Evolutionary conservation across 192 early-diverging fungal species (phyloP), one percentile per base, ranked within the genome.

Genomic region (Coemansia sp.): DNA sequence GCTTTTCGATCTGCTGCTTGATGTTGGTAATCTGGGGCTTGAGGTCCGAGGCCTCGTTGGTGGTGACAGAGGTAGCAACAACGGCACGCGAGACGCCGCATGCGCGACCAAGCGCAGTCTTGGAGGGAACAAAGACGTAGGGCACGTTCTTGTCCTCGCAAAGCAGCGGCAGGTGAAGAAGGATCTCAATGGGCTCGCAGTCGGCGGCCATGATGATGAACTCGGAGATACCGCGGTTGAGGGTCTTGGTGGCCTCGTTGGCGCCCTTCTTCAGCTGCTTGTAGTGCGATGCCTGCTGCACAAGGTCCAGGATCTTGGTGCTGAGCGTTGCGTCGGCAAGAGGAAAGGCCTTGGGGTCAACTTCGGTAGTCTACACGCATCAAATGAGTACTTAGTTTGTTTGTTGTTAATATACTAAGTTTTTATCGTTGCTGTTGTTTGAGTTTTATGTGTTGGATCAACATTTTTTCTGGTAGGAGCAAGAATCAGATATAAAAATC

Each of bases 141-240:
- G 97, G 97, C 45, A 99, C 97, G 88, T 99, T 98, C 92, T 99
- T 99, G 84, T 99, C 97, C 84, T 99, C 97, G 84, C 97, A 97
- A 61, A 97, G 84, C 8, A 99, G 87, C 23, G 97, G 97, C 58
- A 99, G 80, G 86, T 99, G 95, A 45, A 99, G 85, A 41, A 99
- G 83, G 77, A 99, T 97, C 75, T 99, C 97, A 56, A 99, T 86
- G 31, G 97, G 97, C 82, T 95, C 92, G 61, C 94, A 91, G 81
- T 99, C 97, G 63, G 95, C 97, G 41, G 97, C 91, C 93, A 99
- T 90, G 73, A 99, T 87, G 70, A 99, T 94, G 85, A 98, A 98
- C 85, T 98, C 97, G 66, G 93, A 85, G 73, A 94, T 96, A 85
- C 94, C 94, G 63, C 96, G 91, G 91, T 99, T 99, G 47, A 99